Percentiles rank a stretch among this genome's conserved stretches.
phyloP scores from a whole-genome alignment of 2,329 filamentous ascomycete genomes.

The Chaetoscypha palmicola region DNA sequence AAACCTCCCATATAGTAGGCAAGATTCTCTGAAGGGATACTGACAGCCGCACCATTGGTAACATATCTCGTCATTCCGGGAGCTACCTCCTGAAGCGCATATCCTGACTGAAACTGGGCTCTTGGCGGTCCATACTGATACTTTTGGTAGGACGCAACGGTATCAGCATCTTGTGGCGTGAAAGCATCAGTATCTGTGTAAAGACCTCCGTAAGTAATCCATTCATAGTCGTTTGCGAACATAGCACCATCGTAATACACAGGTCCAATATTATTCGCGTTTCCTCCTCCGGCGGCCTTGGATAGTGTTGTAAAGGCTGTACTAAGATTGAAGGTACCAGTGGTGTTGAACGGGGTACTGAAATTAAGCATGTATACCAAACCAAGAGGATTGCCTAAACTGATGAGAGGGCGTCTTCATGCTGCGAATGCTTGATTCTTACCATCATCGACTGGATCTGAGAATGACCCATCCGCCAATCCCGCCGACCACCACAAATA shows the following conservation, averaged over 20 bases:
- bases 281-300: constrained; percentile 40
- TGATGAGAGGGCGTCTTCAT: constrained; percentile 5
- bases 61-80: constrained; percentile 51
- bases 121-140: constrained; percentile 45
- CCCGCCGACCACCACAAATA: constrained; percentile 46
- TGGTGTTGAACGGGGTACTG: constrained; percentile 46
- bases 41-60: constrained; percentile 56
- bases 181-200: constrained; percentile 32
- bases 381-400: constrained; percentile 44
- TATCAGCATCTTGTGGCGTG: constrained; percentile 35
- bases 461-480: constrained; percentile 38
- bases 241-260: constrained; percentile 57
- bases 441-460: constrained; percentile 35
- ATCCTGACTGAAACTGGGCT: constrained; percentile 38
- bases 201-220: constrained; percentile 58
- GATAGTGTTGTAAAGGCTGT: constrained; percentile 41
- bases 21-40: constrained; percentile 61
- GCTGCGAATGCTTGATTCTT: constrained; percentile 21
- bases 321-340: constrained; percentile 43
- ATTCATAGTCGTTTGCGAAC: constrained; percentile 56
- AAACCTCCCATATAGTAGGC: constrained; percentile 67
- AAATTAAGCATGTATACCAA: constrained; percentile 53
- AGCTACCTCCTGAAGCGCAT: constrained; percentile 36
- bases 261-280: constrained; percentile 45
- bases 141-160: constrained; percentile 44